Evolutionary conservation across 768 basidiomycete genomes (phyloP), one percentile per base, ranked within the genome.

Genomic region (Steccherinum ochraceum): DNA sequence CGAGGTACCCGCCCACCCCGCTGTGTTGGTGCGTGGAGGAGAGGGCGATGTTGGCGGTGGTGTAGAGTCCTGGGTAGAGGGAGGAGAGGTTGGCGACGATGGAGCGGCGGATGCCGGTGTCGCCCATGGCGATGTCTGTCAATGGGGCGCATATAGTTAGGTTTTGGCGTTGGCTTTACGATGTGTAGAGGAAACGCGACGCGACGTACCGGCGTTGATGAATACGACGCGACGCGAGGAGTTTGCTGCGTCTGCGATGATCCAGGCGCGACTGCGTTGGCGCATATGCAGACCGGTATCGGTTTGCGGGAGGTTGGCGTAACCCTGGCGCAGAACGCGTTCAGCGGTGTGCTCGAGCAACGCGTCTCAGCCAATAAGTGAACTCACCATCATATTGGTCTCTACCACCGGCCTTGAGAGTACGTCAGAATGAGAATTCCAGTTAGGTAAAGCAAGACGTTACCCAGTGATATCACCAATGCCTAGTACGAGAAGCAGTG

Each of bases 241-340:
- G 24, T 72, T 65, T 42, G 76, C 59, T 21, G 79, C 67, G 49
- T 86, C 84, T 40, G 84, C 86, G 16, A 90, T 67, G 53, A 90
- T 84, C 61, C 81, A 90, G 0, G 85, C 86, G 18, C 89, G 82
- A 58, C 81, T 83, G 48, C 84, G 79, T 63, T 89, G 80, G 13
- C 89, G 76, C 84, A 89, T 82, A 64, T 90, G 87, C 50, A 89
- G 68, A 5, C 88, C 87, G 0, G 80, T 83, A 60, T 83, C 85
- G 1, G 78, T 81, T 63, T 91, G 88, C 0, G 71, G 60, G 5
- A 82, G 59, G 1, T 68, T 72, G 3, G 85, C 86, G 63, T 88
- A 89, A 5, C 88, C 86, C 82, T 85, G 50, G n/a, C n/a, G n/a
- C n/a, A n/a, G n/a, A n/a, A n/a, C n/a, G n/a, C n/a, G n/a, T 25